Evolutionary conservation across 2,329 filamentous ascomycete genomes (phyloP).

Genomic region (Verticillium klebahnii): DNA sequence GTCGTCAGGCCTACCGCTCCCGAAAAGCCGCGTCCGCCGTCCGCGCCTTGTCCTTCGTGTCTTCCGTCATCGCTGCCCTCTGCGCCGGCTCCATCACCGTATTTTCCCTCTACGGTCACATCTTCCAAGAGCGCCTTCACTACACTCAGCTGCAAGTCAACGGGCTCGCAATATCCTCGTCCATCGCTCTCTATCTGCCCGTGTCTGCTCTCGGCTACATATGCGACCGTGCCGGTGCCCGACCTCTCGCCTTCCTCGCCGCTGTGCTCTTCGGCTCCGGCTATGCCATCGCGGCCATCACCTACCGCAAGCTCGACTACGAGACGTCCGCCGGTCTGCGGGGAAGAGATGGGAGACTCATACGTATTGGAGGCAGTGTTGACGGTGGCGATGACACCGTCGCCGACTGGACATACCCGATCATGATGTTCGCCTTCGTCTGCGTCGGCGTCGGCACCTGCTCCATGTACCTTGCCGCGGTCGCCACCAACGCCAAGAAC

Average conservation of each 20-base stretch:
- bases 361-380: constrained; percentile 30
- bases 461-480: constrained; percentile 81
- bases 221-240: constrained; percentile 83
- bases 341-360: constrained; percentile 9
- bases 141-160: constrained; percentile 95
- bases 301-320: constrained; percentile 57
- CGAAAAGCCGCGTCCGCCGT: constrained; percentile 20
- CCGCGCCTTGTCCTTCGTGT: constrained; percentile 46
- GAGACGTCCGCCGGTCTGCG: constrained; percentile 24
- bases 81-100: constrained; percentile 89
- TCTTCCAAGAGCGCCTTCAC: constrained; percentile 79
- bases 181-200: constrained; percentile 86
- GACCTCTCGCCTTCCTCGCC: constrained; percentile 68
- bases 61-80: constrained; percentile 55
- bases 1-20: not conserved
- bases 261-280: constrained; percentile 72
- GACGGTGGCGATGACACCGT: constrained; percentile 27
- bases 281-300: constrained; percentile 76
- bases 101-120: constrained; percentile 88
- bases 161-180: constrained; percentile 78
- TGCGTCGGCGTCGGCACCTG: constrained; percentile 79
- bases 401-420: constrained; percentile 63
- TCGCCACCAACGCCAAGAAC: constrained; percentile 98
- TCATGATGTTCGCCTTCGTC: constrained; percentile 84
- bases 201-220: constrained; percentile 85